These are phyloP conservation scores for Nephelium lappaceum DNA, from an alignment of 345 rosid species.

Conservation along the genomic window DNA sequence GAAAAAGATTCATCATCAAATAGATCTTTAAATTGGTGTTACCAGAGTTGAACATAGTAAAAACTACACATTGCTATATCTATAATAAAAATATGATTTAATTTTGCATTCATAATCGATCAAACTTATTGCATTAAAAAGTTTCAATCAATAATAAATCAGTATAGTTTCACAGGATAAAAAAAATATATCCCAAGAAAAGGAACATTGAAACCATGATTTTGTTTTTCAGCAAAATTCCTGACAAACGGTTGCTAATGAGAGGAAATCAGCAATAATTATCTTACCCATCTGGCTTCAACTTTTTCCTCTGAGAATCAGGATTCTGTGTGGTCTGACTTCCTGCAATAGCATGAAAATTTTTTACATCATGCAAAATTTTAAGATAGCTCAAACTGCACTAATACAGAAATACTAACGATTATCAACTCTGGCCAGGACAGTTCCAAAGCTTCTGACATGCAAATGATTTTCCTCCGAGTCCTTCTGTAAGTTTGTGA, in stretches of 20 bases:
- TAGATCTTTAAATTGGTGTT: conserved; percentile 9
- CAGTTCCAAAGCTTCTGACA: conserved; percentile 78
- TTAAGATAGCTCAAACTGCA: conserved; percentile 13
- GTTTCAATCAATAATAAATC: neutral
- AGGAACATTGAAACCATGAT: neutral
- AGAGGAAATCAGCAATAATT: neutral
- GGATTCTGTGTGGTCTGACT: conserved; percentile 43
- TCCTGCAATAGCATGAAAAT: conserved; percentile 39
- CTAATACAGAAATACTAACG: conserved; percentile 44
- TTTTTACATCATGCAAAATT: conserved; percentile 15
- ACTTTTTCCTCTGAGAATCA: conserved; percentile 45
- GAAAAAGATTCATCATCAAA: neutral
- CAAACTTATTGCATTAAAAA: neutral
- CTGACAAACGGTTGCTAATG: neutral
- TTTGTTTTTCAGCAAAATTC: neutral
- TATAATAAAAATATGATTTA: neutral
- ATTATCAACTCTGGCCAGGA: conserved; percentile 59
- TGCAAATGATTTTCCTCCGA: conserved; percentile 52
- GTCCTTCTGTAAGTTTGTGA: conserved; percentile 43
- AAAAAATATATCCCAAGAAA: neutral
- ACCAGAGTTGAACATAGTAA: neutral
- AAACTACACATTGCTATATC: neutral
- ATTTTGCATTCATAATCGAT: neutral
- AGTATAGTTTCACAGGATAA: neutral
- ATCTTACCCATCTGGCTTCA: conserved; percentile 59